Evolutionary conservation across 139 green algal species (phyloP), one percentile per base, ranked within the genome.

Genomic region (Tetraselmis chui): DNA sequence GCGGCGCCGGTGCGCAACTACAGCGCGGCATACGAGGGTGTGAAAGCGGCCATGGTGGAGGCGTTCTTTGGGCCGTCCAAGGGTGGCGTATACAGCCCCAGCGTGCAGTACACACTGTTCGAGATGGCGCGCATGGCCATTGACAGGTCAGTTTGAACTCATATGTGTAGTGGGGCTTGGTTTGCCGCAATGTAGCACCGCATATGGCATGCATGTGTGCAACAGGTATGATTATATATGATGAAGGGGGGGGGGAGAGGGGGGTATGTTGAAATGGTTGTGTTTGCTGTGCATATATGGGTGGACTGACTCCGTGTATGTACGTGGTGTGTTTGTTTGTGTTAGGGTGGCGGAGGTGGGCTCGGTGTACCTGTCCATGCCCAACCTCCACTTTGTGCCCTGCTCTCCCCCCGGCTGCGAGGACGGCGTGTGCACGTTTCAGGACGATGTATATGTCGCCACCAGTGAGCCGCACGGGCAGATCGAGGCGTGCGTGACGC

Each of bases 321-420:
- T n/a, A 22, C n/a, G n/a, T n/a, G n/a, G n/a, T n/a, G n/a, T n/a
- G n/a, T n/a, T n/a, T n/a, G n/a, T n/a, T n/a, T n/a, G n/a, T n/a
- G n/a, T n/a, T 79, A 86, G 80, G 31, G 86, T 91, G 22, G 81
- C 87, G 1, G 84, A 94, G 83, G 85, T 94, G 18, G 92, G 95
- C n/a, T 89, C 74, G 1, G 86, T 99, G 18, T 96, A 92, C 81
- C 85, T 99, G 24, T 97, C 96, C 85, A 90, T 98, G 88, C 96
- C 96, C 81, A 99, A 99, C 89, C 84, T 99, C 23, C 96, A 99
- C 87, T 99, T 99, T 87, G 32, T 99, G 2, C 96, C 96, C 2
- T 91, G 89, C 83, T 86, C 81, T 24, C 87, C 93, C 75, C 82
- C 83, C 11, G 45, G 45, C 45, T 67, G 45, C 45, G 45, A 67